These are phyloP conservation scores for Vanilla planifolia DNA, from an alignment of 106 monocot genomes.

Conservation along the genomic window DNA sequence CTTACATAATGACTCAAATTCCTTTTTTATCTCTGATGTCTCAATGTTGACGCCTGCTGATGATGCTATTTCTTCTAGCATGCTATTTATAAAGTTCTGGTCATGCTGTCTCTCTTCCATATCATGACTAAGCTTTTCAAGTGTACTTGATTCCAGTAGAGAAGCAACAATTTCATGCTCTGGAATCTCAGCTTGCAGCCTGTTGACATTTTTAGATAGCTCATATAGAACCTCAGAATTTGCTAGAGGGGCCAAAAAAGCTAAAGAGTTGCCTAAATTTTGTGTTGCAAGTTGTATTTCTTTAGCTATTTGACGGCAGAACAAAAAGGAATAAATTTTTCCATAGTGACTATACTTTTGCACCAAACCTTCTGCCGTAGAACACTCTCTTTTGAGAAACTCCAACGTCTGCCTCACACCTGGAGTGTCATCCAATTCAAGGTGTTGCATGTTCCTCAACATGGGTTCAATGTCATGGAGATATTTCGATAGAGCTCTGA, in stretches of 20 bases:
- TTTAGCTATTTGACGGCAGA: constrained; percentile 12
- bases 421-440: constrained; percentile 13
- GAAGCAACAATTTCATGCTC: constrained; percentile 14
- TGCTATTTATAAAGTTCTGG: constrained; percentile 15
- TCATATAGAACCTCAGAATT: constrained; percentile 15
- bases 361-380: constrained; percentile 13
- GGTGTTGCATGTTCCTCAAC: constrained; percentile 14
- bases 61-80: constrained; percentile 22
- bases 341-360: constrained; percentile 14
- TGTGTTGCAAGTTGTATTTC: constrained; percentile 19
- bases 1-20: constrained; percentile 9
- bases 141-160: constrained; percentile 6
- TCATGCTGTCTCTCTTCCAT: constrained; percentile 14
- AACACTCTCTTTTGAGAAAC: constrained; percentile 16
- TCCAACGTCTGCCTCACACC: constrained; percentile 10
- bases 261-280: constrained; percentile 19
- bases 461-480: constrained; percentile 14
- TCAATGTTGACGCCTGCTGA: constrained; percentile 15
- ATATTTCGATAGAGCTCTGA: constrained; percentile 16
- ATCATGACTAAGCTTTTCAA: constrained; percentile 15
- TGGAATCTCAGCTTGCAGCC: constrained; percentile 18
- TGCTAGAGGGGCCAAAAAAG: constrained; percentile 18
- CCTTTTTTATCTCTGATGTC: constrained; percentile 18
- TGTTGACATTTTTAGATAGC: constrained; percentile 13
- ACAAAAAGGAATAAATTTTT: constrained; percentile 11